These are phyloP conservation scores for Priceomyces melissophilus DNA, from an alignment of 805 yeast genomes.

Conservation along the genomic window DNA sequence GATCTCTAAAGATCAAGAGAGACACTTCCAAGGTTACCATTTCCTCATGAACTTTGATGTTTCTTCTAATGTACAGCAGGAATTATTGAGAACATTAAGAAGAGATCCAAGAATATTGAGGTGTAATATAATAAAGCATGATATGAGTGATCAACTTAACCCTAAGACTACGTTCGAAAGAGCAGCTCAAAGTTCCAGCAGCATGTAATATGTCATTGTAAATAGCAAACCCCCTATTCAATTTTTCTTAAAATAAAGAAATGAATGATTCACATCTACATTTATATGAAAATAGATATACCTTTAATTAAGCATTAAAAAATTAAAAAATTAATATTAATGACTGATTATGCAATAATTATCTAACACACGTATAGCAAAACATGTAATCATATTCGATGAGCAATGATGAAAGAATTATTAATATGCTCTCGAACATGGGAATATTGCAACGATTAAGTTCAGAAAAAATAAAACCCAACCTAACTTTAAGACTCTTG, in stretches of 20 bases:
- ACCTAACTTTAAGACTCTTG: too few species aligned
- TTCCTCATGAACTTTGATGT: slow-evolving; percentile 85
- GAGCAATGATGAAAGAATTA: too few species aligned
- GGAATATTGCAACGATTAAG: too few species aligned
- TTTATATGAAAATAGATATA: slow-evolving; percentile 2
- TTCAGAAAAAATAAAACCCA: too few species aligned
- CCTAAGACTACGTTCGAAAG: slow-evolving; percentile 57
- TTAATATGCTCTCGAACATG: too few species aligned
- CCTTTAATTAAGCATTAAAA: slow-evolving; percentile 7
- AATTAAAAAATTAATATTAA: slow-evolving; percentile 1
- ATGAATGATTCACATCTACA: too few species aligned
- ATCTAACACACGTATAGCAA: too few species aligned
- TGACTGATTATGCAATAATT: not conserved
- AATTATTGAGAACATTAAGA: slow-evolving; percentile 72
- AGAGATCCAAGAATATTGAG: slow-evolving; percentile 90
- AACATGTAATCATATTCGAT: too few species aligned
- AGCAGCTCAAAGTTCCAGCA: slow-evolving; percentile 16
- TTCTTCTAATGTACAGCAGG: slow-evolving; percentile 81
- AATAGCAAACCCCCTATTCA: not conserved
- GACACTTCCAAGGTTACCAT: slow-evolving; percentile 86
- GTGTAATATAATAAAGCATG: slow-evolving; percentile 65
- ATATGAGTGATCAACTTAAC: slow-evolving; percentile 49
- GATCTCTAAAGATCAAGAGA: slow-evolving; percentile 79
- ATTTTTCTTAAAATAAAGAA: too few species aligned
- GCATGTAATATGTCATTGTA: slow-evolving; percentile 1